phyloP scores from a whole-genome alignment of 2,329 filamentous ascomycete species.

The Fusarium sp. region DNA sequence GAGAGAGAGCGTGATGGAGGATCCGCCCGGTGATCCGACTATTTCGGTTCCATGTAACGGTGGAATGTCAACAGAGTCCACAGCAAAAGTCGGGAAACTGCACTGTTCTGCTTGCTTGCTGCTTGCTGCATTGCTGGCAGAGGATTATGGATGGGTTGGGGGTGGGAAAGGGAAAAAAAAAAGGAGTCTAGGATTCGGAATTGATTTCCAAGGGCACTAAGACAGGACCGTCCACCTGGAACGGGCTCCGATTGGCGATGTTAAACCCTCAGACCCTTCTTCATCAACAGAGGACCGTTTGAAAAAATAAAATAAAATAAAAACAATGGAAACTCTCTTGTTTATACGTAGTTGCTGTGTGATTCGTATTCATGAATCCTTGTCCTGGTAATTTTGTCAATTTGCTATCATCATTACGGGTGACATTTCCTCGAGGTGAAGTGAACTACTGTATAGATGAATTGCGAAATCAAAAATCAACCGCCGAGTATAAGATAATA shows the following conservation, averaged over 20 bases:
- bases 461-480: background rate
- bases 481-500: background rate
- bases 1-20: background rate
- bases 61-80: constrained; percentile 11
- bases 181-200: constrained; percentile 16
- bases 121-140: background rate
- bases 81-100: constrained; percentile 5
- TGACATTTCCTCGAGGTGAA: constrained; percentile 6
- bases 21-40: constrained; percentile 31
- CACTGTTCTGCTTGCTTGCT: background rate
- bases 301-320: constrained; percentile 9
- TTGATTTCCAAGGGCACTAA: constrained; percentile 31
- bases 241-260: constrained; percentile 42
- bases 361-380: constrained; percentile 34
- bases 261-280: constrained; percentile 32
- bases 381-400: constrained; percentile 22
- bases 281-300: constrained; percentile 23
- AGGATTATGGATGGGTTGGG: background rate
- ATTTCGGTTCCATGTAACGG: constrained; percentile 33
- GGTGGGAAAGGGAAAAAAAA: constrained; percentile 4
- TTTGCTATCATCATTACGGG: constrained; percentile 7
- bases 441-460: background rate
- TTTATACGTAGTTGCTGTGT: background rate
- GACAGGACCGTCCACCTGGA: constrained; percentile 43
- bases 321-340: background rate